Evolutionary conservation across 2,329 filamentous ascomycete species (phyloP), one percentile per base, ranked within the genome.

Genomic region (Nakataea oryzae): DNA sequence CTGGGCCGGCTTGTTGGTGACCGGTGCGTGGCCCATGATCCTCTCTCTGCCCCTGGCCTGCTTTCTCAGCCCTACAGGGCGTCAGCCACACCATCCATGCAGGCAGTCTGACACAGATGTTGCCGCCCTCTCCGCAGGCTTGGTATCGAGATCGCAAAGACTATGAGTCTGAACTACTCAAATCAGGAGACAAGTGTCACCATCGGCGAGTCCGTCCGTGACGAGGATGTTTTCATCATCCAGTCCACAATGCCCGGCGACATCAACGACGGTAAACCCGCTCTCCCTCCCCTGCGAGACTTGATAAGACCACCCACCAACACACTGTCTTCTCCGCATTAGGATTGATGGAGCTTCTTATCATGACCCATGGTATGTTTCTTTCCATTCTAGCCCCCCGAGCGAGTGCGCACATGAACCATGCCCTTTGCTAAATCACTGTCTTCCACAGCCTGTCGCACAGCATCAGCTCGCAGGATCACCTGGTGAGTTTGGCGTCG

Each of bases 211-310:
- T 96, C 90, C 66, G 93, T 97, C 62, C 86, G 93, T 76, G 93
- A 97, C 74, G 93, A 97, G 82, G 93, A 97, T 84, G 92, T 97
- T 72, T 97, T 97, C 79, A 96, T 97, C 70, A 82, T 97, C 64
- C 93, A 97, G 77, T 96, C 93, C 28, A 96, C 95, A 58, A 88
- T 90, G 54, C 93, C 93, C 2, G 93, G 93, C 73, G 93, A 97
- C 73, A 96, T 97, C 79, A 99, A 99, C 77, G 93, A 97, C 74
- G 92, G 92, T 54, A 34, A 17, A 28, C 24, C 13, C 29, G 1
- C 21, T 50, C 50, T 27, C 28, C 11, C 28, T 13, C n/a, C 13
- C 12, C n/a, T 12, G n/a, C n/a, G n/a, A 26, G 57, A 26, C 14
- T 58, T 59, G 29, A 3, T 34, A 59, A 47, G 24, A n/a, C 58